phyloP scores from a whole-genome alignment of 257 asterid genomes.

The Solanum lycopersicoides region DNA sequence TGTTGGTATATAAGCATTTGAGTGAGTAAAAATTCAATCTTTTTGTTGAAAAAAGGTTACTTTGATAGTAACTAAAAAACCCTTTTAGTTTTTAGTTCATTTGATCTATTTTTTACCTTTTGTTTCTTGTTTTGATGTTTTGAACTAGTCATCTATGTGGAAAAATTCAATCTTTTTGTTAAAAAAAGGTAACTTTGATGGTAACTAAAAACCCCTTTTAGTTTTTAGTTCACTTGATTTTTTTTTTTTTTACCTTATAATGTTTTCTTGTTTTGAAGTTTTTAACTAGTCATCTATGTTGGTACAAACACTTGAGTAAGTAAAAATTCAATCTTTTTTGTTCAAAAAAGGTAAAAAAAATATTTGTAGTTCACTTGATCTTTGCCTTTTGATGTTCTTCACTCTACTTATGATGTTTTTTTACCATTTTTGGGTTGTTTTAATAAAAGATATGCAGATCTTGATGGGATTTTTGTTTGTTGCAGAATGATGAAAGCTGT shows the following conservation, averaged over 20 bases:
- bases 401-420: neutral
- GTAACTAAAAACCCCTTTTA: neutral
- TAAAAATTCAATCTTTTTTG: slow-evolving; percentile 23
- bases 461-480: slow-evolving; percentile 2
- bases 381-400: slow-evolving; percentile 7
- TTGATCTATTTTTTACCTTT: neutral
- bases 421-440: neutral
- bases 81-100: neutral
- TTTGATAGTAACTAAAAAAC: neutral
- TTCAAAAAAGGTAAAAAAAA: slow-evolving; percentile 1
- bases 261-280: slow-evolving; percentile 7
- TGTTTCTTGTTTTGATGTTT: slow-evolving; percentile 1
- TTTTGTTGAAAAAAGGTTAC: slow-evolving; percentile 8
- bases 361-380: slow-evolving; percentile 8
- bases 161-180: slow-evolving; percentile 18
- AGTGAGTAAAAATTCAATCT: slow-evolving; percentile 18
- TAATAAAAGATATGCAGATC: neutral
- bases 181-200: slow-evolving; percentile 5
- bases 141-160: slow-evolving; percentile 1
- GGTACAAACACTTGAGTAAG: neutral
- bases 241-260: neutral
- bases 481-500: neutral
- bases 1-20: neutral
- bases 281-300: slow-evolving; percentile 4
- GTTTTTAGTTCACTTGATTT: neutral